Percentiles rank a stretch among this genome's conserved stretches.
phyloP scores from a whole-genome alignment of 192 early-diverging fungal species.

The Rhizophagus clarus region DNA sequence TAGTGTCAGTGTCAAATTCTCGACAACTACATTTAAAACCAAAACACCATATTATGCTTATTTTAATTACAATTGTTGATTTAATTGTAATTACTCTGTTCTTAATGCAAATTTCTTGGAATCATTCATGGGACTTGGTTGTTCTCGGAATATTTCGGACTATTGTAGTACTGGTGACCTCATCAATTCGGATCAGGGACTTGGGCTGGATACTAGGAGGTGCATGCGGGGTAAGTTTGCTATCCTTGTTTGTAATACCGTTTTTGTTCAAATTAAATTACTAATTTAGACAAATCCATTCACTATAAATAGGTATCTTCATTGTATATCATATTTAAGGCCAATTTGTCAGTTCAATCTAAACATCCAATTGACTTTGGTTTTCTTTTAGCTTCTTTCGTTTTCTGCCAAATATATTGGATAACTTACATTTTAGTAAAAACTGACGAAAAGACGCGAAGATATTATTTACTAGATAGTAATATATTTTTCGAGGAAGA shows the following conservation, averaged over 20 bases:
- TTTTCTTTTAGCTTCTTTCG: not conserved
- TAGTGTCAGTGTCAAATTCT: not conserved
- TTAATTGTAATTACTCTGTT: not conserved
- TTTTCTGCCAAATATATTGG: constrained; percentile 5
- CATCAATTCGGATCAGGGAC: constrained; percentile 9
- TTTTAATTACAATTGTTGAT: not conserved
- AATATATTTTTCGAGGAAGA: constrained; percentile 22
- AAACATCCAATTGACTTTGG: not conserved
- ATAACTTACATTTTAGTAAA: constrained; percentile 8
- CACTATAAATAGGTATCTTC: not conserved
- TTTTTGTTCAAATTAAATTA: not conserved
- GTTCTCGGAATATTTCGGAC: constrained; percentile 7
- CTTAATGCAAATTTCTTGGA: not conserved
- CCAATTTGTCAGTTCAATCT: not conserved
- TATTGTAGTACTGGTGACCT: not conserved
- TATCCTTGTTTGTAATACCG: not conserved
- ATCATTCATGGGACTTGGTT: constrained; percentile 4
- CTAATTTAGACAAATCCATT: not conserved
- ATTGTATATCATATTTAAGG: constrained; percentile 8
- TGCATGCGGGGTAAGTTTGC: constrained; percentile 9
- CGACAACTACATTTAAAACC: not conserved
- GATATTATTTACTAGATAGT: not conserved
- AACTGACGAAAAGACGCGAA: not conserved
- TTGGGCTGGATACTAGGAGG: constrained; percentile 19
- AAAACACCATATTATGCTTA: not conserved